phyloP scores from a whole-genome alignment of 1,284 basidiomycete species.

The Papiliotrema laurentii region DNA sequence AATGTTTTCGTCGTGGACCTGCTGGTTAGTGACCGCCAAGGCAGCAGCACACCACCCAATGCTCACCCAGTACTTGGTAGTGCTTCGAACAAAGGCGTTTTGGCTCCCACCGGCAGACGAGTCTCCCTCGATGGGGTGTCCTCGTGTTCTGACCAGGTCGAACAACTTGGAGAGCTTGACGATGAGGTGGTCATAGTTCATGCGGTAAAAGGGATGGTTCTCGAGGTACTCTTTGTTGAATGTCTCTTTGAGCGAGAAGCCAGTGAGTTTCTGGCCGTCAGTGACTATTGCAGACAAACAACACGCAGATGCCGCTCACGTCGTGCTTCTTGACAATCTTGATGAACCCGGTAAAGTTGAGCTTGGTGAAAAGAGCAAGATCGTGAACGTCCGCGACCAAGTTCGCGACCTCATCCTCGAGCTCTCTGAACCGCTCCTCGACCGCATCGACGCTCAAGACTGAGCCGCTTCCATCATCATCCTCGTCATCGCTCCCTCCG shows the following conservation, averaged over 20 bases:
- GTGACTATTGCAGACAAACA: no score
- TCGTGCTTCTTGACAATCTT: conserved; percentile 95
- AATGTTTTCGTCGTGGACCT: conserved; percentile 91
- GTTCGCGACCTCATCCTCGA: conserved; percentile 93
- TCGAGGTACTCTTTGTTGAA: conserved; percentile 88
- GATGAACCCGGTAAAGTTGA: conserved; percentile 97
- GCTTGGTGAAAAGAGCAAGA: conserved; percentile 87
- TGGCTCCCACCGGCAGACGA: conserved; percentile 89
- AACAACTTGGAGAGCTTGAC: conserved; percentile 95
- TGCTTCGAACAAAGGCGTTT: conserved; percentile 94
- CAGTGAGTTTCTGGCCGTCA: conserved; percentile 54
- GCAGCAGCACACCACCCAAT: neutral
- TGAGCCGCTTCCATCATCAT: conserved; percentile 48
- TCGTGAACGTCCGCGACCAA: conserved; percentile 98
- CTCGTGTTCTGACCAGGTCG: conserved; percentile 90
- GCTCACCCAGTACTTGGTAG: conserved; percentile 96
- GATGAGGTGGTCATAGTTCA: conserved; percentile 72
- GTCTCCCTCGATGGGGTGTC: conserved; percentile 90
- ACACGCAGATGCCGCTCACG: conserved; percentile 53
- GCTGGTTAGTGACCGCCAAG: conserved; percentile 2
- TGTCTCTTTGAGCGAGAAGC: conserved; percentile 55
- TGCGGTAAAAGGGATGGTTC: conserved; percentile 83
- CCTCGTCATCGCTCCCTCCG: conserved; percentile 64
- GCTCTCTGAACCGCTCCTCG: conserved; percentile 80
- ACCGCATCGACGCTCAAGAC: conserved; percentile 62